A percentile compares a stretch with the other conserved stretches of the same genome.
Evolutionary conservation across 2,329 filamentous ascomycete genomes (phyloP).

Genomic region (Pyrenochaeta sp.): DNA sequence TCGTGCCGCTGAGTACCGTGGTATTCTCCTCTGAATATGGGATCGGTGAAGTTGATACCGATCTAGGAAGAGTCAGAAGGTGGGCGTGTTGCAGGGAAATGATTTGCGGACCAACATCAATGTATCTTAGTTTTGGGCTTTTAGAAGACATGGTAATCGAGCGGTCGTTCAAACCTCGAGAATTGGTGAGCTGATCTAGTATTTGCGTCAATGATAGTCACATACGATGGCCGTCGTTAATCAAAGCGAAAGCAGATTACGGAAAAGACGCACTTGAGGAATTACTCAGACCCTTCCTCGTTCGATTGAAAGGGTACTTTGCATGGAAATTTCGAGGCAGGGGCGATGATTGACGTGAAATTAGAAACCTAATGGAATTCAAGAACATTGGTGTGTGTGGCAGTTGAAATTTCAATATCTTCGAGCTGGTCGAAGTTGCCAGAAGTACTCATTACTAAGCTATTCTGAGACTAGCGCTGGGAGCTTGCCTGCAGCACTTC

Average conservation of each 20-base stretch:
- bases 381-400: conserved; percentile 20
- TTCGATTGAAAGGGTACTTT: background rate
- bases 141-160: conserved; percentile 11
- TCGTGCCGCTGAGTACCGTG: conserved; percentile 80
- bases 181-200: background rate
- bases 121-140: conserved; percentile 43
- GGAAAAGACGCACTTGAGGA: conserved; percentile 21
- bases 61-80: conserved; percentile 61
- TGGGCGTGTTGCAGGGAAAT: conserved; percentile 7
- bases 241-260: background rate
- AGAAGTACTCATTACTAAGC: conserved; percentile 8
- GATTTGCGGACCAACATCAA: conserved; percentile 53
- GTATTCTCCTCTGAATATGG: conserved; percentile 85
- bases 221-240: background rate
- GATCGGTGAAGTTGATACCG: conserved; percentile 95
- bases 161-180: background rate
- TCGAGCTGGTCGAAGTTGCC: conserved; percentile 10
- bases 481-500: conserved; percentile 1
- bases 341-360: background rate
- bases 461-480: conserved; percentile 14
- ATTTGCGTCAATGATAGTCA: background rate
- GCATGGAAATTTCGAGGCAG: background rate
- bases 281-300: background rate
- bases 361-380: conserved; percentile 1
- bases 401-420: conserved; percentile 5